Base-by-base conservation (phyloP, 257 asterid genomes). In the Ilex asprella region DNA sequence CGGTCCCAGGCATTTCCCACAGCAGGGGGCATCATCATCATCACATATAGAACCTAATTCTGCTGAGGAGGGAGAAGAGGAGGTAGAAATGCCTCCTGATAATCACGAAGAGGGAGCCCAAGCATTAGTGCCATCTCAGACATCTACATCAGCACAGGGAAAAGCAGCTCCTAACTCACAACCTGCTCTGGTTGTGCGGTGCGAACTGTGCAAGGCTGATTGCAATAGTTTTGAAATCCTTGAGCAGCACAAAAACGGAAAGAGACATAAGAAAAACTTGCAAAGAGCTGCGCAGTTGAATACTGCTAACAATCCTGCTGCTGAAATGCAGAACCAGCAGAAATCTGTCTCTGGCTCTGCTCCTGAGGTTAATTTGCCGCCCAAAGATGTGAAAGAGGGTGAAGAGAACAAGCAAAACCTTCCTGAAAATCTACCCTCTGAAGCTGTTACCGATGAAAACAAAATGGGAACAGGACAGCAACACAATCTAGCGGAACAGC, bases 241-340 rank as follows among this genome's bases (percentile, higher is more conserved):
- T 43, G 66, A 31, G 59, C 59, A 56, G 47, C 80, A 67, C 66
- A 55, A 63, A 56, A 71, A 6, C 2, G 80, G 80, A 27, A 75
- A 75, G 52, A 66, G 77, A 9, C 80, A 75, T 58, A 43, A 63
- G 58, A 75, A 46, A 63, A 67, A 63, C 51, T 52, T 75, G 65
- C 56, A 31, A 21, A 71, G 39, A 59, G 52, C 47, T 27, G 77
- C 63, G 60, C 35, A 35, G 39, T 50, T 6, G 49, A 57, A 50
- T n/a, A 52, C 21, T 14, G 50, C 13, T n/a, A 41, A 53, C 49
- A 14, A 14, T 53, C 27, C 57, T 30, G 56, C 39, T 12, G 21
- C 64, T 27, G 62, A 60, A 63, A 1, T 5, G 5, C 51, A 4
- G 47, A 55, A 65, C 11, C 31, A 7, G 15, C 58, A 56, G 64